These are phyloP conservation scores for Vicia sativa DNA, from an alignment of 306 rosid genomes.

Conservation along the genomic window DNA sequence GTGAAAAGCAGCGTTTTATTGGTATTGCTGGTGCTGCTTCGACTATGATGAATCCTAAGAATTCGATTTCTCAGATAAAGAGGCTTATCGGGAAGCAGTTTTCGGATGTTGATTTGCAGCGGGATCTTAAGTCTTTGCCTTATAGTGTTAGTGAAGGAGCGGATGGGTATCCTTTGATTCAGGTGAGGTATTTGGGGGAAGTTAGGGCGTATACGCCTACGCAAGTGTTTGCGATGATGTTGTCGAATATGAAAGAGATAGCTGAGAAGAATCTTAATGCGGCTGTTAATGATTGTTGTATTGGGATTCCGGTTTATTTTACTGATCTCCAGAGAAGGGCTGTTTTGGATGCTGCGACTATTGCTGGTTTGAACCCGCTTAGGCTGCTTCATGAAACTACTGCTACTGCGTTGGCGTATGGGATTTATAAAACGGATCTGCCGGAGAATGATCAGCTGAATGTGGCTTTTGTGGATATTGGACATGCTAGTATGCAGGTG, in stretches of 20 bases:
- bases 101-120: constrained; percentile 79
- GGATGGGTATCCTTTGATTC: constrained; percentile 84
- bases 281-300: constrained; percentile 86
- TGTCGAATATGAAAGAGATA: constrained; percentile 73
- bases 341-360: constrained; percentile 83
- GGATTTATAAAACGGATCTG: constrained; percentile 89
- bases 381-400: constrained; percentile 88
- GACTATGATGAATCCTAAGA: constrained; percentile 91
- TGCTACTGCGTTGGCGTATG: constrained; percentile 93
- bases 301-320: constrained; percentile 89
- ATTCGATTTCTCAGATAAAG: constrained; percentile 81
- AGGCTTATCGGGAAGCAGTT: constrained; percentile 70
- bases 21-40: constrained; percentile 99
- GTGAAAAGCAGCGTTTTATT: constrained; percentile 90
- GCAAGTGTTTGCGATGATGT: constrained; percentile 82
- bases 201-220: constrained; percentile 66
- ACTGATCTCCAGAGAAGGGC: constrained; percentile 95
- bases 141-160: constrained; percentile 68
- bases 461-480: constrained; percentile 92
- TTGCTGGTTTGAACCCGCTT: constrained; percentile 90
- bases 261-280: constrained; percentile 78
- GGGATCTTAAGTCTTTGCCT: constrained; percentile 73
- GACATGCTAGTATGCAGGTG: constrained; percentile 96
- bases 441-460: constrained; percentile 81
- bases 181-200: constrained; percentile 73